Evolutionary conservation across 164 flowering plant genomes (phyloP).

Genomic region (Saururus chinensis): DNA sequence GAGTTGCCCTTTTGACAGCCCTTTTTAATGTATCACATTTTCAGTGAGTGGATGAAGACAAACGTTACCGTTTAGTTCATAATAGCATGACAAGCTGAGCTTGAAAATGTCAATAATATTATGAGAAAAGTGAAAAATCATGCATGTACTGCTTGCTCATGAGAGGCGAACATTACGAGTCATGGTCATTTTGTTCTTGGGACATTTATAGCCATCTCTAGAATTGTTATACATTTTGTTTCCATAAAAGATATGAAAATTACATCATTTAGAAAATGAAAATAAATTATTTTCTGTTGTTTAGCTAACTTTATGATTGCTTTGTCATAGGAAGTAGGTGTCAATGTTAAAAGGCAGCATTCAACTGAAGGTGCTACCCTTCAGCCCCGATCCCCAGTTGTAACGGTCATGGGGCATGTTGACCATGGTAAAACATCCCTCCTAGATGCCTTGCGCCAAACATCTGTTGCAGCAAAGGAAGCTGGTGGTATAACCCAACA

Average conservation of each 20-base stretch:
- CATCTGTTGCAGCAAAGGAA: constrained; percentile 81
- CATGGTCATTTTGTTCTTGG: not conserved
- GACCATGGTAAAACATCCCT: constrained; percentile 98
- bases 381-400: constrained; percentile 66
- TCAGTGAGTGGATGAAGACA: too few relatives aligned
- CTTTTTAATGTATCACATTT: too few relatives aligned
- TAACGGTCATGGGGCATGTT: constrained; percentile 97
- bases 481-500: constrained; percentile 98
- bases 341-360: constrained; percentile 61
- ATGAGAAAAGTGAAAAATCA: not conserved
- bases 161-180: not conserved
- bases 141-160: not conserved
- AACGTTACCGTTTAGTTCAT: too few relatives aligned
- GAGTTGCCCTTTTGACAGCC: too few relatives aligned
- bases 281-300: not conserved
- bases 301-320: not conserved
- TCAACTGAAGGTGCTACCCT: constrained; percentile 56
- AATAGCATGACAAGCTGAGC: too few relatives aligned
- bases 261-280: not conserved
- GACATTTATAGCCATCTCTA: not conserved
- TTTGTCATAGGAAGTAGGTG: constrained; percentile 61
- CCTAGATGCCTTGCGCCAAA: constrained; percentile 78
- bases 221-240: not conserved
- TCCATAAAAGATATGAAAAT: not conserved
- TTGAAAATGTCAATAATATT: too few relatives aligned